phyloP scores from a whole-genome alignment of 2,329 filamentous ascomycete genomes.

The Paradendryphiella salina region DNA sequence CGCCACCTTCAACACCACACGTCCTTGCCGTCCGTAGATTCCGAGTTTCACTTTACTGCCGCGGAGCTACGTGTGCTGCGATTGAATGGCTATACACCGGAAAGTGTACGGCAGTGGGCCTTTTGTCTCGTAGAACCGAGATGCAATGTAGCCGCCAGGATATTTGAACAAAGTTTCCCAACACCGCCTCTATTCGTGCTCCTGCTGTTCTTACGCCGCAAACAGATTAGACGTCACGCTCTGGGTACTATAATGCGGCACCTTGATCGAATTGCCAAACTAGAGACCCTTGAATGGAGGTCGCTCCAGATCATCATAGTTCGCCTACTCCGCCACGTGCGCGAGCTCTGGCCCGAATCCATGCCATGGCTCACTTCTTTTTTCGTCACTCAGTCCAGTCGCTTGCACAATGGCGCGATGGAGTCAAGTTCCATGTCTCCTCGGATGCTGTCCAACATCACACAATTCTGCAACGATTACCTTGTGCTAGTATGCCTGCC shows the following conservation, averaged over 20 bases:
- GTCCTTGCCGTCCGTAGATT: background rate
- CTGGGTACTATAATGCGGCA: constrained; percentile 33
- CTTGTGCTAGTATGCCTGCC: constrained; percentile 56
- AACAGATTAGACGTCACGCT: constrained; percentile 25
- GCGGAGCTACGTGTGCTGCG: constrained; percentile 27
- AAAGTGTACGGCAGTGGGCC: constrained; percentile 33
- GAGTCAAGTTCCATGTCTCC: background rate
- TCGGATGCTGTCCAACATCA: constrained; percentile 28
- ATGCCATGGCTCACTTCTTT: constrained; percentile 39
- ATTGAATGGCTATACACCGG: constrained; percentile 19
- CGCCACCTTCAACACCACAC: constrained; percentile 28
- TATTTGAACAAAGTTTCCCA: constrained; percentile 20
- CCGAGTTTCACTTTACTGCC: constrained; percentile 18
- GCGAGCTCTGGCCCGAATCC: constrained; percentile 36
- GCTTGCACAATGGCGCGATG: constrained; percentile 14
- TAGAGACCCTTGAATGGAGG: constrained; percentile 26
- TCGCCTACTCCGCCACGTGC: constrained; percentile 39
- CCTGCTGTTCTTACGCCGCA: constrained; percentile 39
- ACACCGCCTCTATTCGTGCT: constrained; percentile 39
- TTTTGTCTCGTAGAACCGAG: constrained; percentile 21
- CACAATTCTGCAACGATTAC: constrained; percentile 54
- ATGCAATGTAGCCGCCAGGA: constrained; percentile 23
- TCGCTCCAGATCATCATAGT: constrained; percentile 30
- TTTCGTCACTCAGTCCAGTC: constrained; percentile 30
- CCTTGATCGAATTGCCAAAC: constrained; percentile 20